Base-by-base conservation (phyloP, 2,329 filamentous ascomycete species). In the Pseudogymnoascus sp. region DNA sequence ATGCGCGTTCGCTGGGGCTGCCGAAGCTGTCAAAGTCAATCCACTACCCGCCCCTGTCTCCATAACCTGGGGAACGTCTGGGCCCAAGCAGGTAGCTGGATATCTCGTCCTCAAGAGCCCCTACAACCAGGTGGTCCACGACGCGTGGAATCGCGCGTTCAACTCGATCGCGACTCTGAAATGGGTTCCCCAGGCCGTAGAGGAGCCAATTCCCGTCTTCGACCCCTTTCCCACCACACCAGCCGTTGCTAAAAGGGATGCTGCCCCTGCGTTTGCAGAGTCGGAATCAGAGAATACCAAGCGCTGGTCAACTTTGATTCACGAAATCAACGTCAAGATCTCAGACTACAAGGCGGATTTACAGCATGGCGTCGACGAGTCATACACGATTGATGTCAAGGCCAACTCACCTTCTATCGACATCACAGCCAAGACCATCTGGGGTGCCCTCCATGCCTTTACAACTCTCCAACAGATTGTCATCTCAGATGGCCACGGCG, bases 391-490 rank as follows among this genome's bases (percentile, higher is more conserved):
- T 42, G 80, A 78, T 2, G 72, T 95, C 40, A 80, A 80, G 7
- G 66, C 73, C 5, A 70, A 69, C 19, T 79, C 80, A 2, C 70
- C 72, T 35, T 72, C 71, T 3, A 72, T 76, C 35, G 73, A 79
- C 15, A 88, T 88, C 62, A 77, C 79, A 23, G 87, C 83, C 23
- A 82, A 78, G 59, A 86, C 93, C 68, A 77, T 77, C 21, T 88
- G 88, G 37, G 90, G 90, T 61, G 78, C 91, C 40, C 78, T 90
- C 15, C 84, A 84, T 66, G 90, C 83, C 15, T 80, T 95, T 44
- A 88, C 89, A 67, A 88, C 88, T 3, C 89, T 93, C 70, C 82
- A 84, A 0, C 90, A 95, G 77, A 82, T 95, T 23, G 92, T 93
- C 77, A 93, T 85, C 77, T 75, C 84, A 71, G 86, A 90, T 75